Base-by-base conservation (phyloP, 208 protist genomes). In the Novymonas esmeraldas region DNA sequence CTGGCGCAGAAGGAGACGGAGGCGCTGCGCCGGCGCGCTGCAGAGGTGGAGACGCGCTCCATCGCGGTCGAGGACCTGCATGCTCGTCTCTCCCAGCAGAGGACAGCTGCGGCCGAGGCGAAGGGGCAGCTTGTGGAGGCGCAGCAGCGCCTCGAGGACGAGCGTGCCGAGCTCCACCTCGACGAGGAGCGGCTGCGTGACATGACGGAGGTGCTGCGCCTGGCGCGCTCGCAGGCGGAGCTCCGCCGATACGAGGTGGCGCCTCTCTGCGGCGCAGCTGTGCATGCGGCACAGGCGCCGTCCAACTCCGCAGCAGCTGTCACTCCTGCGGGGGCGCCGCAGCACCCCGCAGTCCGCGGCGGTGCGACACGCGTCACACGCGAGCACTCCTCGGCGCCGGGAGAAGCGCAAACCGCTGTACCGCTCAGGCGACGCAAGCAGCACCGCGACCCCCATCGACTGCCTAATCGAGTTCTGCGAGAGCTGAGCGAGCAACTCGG, bases 151-250 rank as follows among this genome's bases (percentile, higher is more conserved):
- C 59, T 95, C 9, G 73, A 73, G 13, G 73, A 87, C 58, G 86
- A 91, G 29, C 76, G 79, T 24, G 54, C 55, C 13, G 56, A 84
- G 34, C 74, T 95, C 18, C 73, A 64, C n/a, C 55, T 77, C 31
- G 83, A 84, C 64, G 54, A 58, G 24, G 60, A 84, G 41, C 33
- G 81, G 26, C 64, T 95, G 44, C 73, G 73, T 18, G 70, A 89
- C 51, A 85, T 84, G 71, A 24, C 38, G 18, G 60, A 90, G 49
- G 70, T 77, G 3, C 70, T 95, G 59, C 52, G 78, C 38, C 20
- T 84, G 1, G 65, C 84, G 11, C 69, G 71, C 5, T 55, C 46
- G 0, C 84, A 63, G n/a, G 78, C 22, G 76, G 82, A 20, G 51
- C 9, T 26, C 49, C 62, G n/a, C 45, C 20, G 20, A 29, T 26